A percentile compares a stretch with the other conserved stretches of the same genome.
Conservation (phyloP, 495 filamentous ascomycete species). For the Penicillium nucicola region DNA sequence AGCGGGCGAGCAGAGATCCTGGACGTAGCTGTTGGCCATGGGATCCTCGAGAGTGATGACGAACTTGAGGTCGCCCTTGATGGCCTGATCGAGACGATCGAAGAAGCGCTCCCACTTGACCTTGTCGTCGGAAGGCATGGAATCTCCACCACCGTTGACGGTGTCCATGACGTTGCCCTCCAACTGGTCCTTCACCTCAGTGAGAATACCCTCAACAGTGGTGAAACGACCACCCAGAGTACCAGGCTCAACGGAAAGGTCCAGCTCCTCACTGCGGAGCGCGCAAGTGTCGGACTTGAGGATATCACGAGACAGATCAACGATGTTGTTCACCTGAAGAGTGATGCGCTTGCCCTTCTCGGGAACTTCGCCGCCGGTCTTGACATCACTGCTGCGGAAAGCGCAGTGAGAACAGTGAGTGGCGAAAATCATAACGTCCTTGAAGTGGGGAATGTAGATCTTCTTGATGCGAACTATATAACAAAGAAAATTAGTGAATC, state of each 20-base stretch:
- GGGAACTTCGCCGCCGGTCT: slow-evolving; percentile 91
- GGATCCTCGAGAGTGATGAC: slow-evolving; percentile 86
- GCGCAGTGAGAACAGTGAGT: slow-evolving; percentile 86
- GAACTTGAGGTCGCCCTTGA: slow-evolving; percentile 78
- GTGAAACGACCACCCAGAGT: slow-evolving; percentile 97
- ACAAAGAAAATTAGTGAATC: background rate
- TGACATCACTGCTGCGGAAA: slow-evolving; percentile 93
- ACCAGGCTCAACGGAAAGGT: slow-evolving; percentile 79
- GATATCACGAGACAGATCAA: slow-evolving; percentile 87
- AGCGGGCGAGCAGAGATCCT: slow-evolving; percentile 71
- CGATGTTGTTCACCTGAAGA: slow-evolving; percentile 65
- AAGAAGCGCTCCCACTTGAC: slow-evolving; percentile 82
- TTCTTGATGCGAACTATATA: slow-evolving; percentile 53
- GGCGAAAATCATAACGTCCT: slow-evolving; percentile 87
- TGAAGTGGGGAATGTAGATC: slow-evolving; percentile 95
- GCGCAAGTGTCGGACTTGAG: slow-evolving; percentile 93
- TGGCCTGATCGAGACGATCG: slow-evolving; percentile 65
- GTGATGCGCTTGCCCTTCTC: slow-evolving; percentile 81
- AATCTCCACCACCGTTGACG: slow-evolving; percentile 64
- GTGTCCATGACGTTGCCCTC: slow-evolving; percentile 72
- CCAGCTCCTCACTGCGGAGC: slow-evolving; percentile 79
- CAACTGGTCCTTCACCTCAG: slow-evolving; percentile 86
- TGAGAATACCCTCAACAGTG: slow-evolving; percentile 92
- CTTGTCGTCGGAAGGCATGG: slow-evolving; percentile 58
- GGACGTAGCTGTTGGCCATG: slow-evolving; percentile 86